These are phyloP conservation scores for Cladosporium sp. DNA, from an alignment of 2,329 filamentous ascomycete genomes.

Conservation along the genomic window DNA sequence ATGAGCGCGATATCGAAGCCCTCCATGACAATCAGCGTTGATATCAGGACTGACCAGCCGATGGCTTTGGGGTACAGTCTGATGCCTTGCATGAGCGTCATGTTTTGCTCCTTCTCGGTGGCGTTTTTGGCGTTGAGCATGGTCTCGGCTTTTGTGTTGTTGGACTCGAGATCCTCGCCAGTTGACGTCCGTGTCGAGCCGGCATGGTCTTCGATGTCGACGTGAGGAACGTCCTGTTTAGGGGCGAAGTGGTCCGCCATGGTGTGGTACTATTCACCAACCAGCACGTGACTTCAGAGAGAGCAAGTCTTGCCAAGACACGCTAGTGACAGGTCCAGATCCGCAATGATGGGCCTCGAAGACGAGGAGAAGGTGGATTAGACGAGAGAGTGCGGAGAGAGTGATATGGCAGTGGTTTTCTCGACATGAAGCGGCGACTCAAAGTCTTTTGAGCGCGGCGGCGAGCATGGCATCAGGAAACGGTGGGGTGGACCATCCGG, in stretches of 20 bases:
- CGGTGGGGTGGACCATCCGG: slow-evolving; percentile 17
- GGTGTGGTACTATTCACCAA: not conserved
- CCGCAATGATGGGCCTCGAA: slow-evolving; percentile 2
- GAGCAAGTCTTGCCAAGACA: slow-evolving; percentile 11
- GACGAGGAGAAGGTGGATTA: slow-evolving; percentile 6
- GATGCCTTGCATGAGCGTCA: slow-evolving; percentile 70
- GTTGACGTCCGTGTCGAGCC: slow-evolving; percentile 27
- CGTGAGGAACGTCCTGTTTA: slow-evolving; percentile 15
- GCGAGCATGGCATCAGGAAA: slow-evolving; percentile 9
- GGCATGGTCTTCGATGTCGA: slow-evolving; percentile 26
- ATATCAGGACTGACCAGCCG: slow-evolving; percentile 79
- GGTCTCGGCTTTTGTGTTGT: slow-evolving; percentile 30
- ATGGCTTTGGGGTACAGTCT: slow-evolving; percentile 85
- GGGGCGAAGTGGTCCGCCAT: slow-evolving; percentile 10
- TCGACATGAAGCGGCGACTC: not conserved
- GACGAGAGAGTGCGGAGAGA: slow-evolving; percentile 1
- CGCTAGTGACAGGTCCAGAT: slow-evolving; percentile 9
- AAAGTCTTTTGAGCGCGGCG: slow-evolving; percentile 15
- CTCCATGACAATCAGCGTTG: slow-evolving; percentile 90
- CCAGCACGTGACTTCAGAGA: not conserved
- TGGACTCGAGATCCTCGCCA: slow-evolving; percentile 35
- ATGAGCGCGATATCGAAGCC: slow-evolving; percentile 81
- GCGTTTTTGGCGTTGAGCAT: slow-evolving; percentile 46
- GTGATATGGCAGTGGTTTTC: not conserved
- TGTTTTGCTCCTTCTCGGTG: slow-evolving; percentile 51